Evolutionary conservation across 2,329 filamentous ascomycete genomes (phyloP).

Genomic region (Fonsecaea pedrosoi): DNA sequence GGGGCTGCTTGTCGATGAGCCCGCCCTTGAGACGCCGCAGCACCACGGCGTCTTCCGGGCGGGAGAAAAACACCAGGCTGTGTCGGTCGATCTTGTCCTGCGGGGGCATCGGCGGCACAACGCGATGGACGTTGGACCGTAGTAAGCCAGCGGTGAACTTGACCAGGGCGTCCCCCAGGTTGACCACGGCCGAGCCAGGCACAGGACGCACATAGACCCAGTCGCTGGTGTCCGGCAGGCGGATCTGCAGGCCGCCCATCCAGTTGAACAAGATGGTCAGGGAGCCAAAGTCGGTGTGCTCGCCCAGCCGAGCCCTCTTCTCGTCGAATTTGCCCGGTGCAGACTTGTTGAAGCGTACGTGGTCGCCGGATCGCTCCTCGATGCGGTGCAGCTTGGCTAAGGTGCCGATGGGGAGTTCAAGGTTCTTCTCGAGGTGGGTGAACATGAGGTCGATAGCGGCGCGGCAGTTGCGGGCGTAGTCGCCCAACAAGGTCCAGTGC

Average conservation of each 20-base stretch:
- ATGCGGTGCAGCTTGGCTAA: conserved; percentile 16
- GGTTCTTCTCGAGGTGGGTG: conserved; percentile 10
- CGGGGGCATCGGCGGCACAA: conserved; percentile 56
- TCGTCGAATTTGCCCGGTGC: conserved; percentile 13
- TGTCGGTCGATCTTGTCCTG: conserved; percentile 56
- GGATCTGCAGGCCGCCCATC: conserved; percentile 19
- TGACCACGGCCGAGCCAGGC: conserved; percentile 54
- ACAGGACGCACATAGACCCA: conserved; percentile 57
- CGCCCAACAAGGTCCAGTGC: conserved; percentile 9
- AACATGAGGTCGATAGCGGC: conserved; percentile 23
- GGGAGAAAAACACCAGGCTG: conserved; percentile 62
- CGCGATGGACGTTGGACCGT: conserved; percentile 56
- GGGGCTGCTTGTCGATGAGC: conserved; percentile 16
- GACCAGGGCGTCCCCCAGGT: conserved; percentile 54
- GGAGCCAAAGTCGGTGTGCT: conserved; percentile 54
- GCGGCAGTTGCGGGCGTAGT: conserved; percentile 17
- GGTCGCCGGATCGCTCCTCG: conserved; percentile 15
- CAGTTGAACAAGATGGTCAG: conserved; percentile 53
- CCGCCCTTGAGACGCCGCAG: conserved; percentile 16
- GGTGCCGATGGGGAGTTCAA: conserved; percentile 16
- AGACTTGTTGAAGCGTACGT: conserved; percentile 12
- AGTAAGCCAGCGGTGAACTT: conserved; percentile 53
- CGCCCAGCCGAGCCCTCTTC: conserved; percentile 22
- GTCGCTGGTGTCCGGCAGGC: conserved; percentile 9
- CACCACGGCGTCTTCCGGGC: conserved; percentile 46